phyloP scores from a whole-genome alignment of 2,329 filamentous ascomycete genomes.

The Sporothrix schenckii region DNA sequence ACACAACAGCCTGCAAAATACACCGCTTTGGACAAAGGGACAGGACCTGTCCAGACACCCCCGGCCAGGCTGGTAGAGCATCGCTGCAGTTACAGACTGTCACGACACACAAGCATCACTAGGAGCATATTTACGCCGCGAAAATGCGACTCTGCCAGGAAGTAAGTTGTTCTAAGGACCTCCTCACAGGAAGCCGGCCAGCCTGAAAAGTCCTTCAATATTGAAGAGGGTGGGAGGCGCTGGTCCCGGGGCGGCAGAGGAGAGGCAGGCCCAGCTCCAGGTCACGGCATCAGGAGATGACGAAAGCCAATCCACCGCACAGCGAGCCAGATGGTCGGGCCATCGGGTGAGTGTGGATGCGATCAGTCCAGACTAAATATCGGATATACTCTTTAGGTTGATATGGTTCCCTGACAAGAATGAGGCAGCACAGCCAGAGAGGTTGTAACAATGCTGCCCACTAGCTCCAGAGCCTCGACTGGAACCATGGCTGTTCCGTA shows the following conservation, averaged over 20 bases:
- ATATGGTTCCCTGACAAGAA: not conserved
- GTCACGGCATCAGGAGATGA: not conserved
- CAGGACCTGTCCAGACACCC: not conserved
- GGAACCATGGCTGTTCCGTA: too few species aligned
- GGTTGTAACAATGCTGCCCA: not conserved
- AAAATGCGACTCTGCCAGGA: not conserved
- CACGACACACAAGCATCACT: not conserved
- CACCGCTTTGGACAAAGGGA: not conserved
- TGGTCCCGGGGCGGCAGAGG: not conserved
- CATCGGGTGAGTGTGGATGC: not conserved
- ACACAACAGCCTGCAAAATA: not conserved
- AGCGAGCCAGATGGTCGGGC: not conserved
- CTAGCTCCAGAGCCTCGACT: not conserved
- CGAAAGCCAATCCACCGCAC: not conserved
- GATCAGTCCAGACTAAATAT: not conserved
- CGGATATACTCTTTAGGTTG: not conserved
- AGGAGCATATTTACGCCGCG: not conserved
- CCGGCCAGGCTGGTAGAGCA: not conserved
- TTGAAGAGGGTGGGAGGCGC: not conserved
- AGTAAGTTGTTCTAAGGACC: conserved; percentile 4
- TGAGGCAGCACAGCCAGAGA: not conserved
- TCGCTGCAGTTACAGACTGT: not conserved
- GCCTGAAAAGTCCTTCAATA: conserved; percentile 23
- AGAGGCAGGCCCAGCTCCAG: conserved; percentile 1
- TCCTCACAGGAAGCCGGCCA: not conserved